A percentile compares a stretch with the other conserved stretches of the same genome.
Conservation (phyloP, 2,329 filamentous ascomycete species). For the Ophiostoma fasciatum region DNA sequence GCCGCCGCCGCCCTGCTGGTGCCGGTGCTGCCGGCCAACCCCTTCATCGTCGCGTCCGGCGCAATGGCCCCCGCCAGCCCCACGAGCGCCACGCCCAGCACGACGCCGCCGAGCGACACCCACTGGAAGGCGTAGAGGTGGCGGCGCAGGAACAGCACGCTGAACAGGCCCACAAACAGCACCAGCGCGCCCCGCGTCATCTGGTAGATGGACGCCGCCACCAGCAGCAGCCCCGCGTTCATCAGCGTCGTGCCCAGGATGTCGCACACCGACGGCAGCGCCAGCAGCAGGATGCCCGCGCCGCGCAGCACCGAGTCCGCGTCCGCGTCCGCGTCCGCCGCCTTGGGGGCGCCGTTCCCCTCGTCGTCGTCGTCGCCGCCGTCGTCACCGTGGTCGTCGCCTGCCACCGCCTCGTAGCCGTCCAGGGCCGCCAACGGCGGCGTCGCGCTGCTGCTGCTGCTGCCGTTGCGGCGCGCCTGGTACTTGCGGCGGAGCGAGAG, state of each 20-base stretch:
- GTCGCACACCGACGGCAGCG: constrained; percentile 81
- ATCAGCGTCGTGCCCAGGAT: constrained; percentile 92
- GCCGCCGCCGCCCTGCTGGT: constrained; percentile 18
- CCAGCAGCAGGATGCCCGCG: constrained; percentile 57
- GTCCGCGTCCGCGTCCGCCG: constrained; percentile 23
- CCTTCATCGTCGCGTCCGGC: constrained; percentile 40
- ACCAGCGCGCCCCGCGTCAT: constrained; percentile 95
- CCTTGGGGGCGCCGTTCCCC: constrained; percentile 27
- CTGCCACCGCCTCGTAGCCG: constrained; percentile 52
- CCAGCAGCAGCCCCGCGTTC: constrained; percentile 88
- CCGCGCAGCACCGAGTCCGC: constrained; percentile 48
- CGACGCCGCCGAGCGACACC: constrained; percentile 74
- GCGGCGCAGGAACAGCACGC: constrained; percentile 74
- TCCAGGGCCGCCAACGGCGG: constrained; percentile 24
- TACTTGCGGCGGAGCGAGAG: constrained; percentile 52
- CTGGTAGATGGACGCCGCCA: constrained; percentile 93
- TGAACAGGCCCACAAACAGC: constrained; percentile 90
- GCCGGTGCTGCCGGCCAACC: constrained; percentile 21
- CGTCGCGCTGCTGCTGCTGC: constrained; percentile 6
- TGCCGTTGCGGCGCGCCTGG: constrained; percentile 14
- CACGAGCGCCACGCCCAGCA: constrained; percentile 76
- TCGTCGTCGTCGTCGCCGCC: constrained; percentile 31
- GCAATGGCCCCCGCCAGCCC: constrained; percentile 78
- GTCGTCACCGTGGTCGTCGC: constrained; percentile 28
- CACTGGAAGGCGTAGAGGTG: constrained; percentile 81